phyloP scores from a whole-genome alignment of 1,284 basidiomycete genomes.

The Sporisorium graminicola region DNA sequence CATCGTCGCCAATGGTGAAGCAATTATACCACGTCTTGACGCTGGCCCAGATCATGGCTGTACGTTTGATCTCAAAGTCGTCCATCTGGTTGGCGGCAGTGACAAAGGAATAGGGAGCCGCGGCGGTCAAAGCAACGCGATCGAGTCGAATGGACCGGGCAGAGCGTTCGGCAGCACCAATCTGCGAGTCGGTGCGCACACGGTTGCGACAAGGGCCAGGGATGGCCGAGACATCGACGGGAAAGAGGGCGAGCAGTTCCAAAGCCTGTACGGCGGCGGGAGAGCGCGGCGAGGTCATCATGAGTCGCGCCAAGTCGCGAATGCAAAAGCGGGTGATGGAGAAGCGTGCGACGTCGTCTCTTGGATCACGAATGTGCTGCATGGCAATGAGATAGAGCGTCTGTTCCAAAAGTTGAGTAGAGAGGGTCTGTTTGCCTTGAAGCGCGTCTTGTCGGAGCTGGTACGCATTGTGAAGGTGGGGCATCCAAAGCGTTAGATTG shows the following conservation, averaged over 20 bases:
- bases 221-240: conserved; percentile 43
- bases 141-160: conserved; percentile 44
- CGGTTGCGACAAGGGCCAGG: conserved; percentile 43
- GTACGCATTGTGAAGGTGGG: conserved; percentile 38
- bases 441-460: conserved; percentile 36
- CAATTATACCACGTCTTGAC: conserved; percentile 44
- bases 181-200: conserved; percentile 38
- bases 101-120: conserved; percentile 39
- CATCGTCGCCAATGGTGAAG: conserved; percentile 45
- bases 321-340: conserved; percentile 36
- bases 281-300: conserved; percentile 39
- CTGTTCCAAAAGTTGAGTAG: conserved; percentile 42
- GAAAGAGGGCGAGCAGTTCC: conserved; percentile 41
- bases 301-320: conserved; percentile 37
- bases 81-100: conserved; percentile 26
- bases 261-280: conserved; percentile 36
- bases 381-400: conserved; percentile 44
- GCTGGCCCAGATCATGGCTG: conserved; percentile 39
- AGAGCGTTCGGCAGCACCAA: conserved; percentile 32
- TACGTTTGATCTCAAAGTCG: conserved; percentile 40
- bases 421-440: conserved; percentile 37
- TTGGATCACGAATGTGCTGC: conserved; percentile 46
- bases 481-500: conserved; percentile 41
- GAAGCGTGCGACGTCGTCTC: conserved; percentile 41
- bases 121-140: conserved; percentile 36